Evolutionary conservation across 768 basidiomycete species (phyloP).

Genomic region (Pholiota microspora): DNA sequence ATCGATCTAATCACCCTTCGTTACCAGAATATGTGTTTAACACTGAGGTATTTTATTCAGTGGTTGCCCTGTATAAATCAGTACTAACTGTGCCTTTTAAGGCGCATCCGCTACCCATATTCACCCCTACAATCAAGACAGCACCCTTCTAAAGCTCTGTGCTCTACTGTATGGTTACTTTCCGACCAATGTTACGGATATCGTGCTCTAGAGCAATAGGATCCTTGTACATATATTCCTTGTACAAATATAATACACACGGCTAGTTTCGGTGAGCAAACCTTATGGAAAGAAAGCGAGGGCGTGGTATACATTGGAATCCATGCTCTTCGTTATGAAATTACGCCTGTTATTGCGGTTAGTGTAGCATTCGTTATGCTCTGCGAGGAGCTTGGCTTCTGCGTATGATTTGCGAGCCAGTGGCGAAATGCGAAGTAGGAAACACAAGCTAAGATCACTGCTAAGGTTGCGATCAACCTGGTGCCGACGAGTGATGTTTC

Average conservation of each 20-base stretch:
- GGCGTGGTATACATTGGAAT: not conserved
- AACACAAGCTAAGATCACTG: not conserved
- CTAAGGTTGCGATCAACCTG: conserved; percentile 38
- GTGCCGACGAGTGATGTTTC: conserved; percentile 64
- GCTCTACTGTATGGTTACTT: too few species aligned
- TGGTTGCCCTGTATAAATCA: not conserved
- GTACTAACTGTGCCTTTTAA: not conserved
- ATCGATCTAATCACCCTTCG: too few species aligned
- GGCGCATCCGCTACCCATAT: conserved; percentile 8
- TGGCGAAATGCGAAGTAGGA: not conserved
- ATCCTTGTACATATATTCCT: too few species aligned
- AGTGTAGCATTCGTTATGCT: not conserved
- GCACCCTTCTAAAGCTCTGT: conserved; percentile 1
- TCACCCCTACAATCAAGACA: conserved; percentile 2
- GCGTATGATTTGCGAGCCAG: not conserved
- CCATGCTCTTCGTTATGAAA: not conserved
- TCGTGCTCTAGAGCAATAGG: too few species aligned
- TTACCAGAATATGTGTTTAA: conserved; percentile 86
- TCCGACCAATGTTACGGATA: too few species aligned
- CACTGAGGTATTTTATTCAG: conserved; percentile 51
- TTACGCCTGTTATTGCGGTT: not conserved
- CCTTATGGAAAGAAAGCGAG: not conserved
- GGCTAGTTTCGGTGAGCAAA: too few species aligned
- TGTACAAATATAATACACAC: too few species aligned
- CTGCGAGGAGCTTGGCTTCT: not conserved